Percentiles rank a stretch among this genome's conserved stretches.
Evolutionary conservation across 2,329 filamentous ascomycete species (phyloP).

Genomic region (Talaromyces funiculosus): DNA sequence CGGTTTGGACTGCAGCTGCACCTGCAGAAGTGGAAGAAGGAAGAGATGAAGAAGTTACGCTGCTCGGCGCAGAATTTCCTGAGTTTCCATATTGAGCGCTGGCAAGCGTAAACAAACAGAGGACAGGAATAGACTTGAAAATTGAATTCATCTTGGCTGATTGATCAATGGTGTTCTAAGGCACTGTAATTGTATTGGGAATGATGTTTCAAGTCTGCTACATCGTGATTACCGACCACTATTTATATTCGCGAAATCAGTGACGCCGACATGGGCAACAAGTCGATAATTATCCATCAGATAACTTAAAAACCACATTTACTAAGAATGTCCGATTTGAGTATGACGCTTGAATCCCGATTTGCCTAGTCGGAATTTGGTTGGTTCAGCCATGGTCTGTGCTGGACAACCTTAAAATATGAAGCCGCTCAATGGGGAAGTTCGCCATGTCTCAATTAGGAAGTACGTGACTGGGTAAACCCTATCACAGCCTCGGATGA

Average conservation of each 20-base stretch:
- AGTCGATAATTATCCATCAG: neutral
- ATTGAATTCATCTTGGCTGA: neutral
- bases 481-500: neutral
- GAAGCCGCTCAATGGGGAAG: neutral
- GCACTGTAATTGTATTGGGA: no score
- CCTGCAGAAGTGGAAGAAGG: slow-evolving; percentile 8
- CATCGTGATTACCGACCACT: neutral
- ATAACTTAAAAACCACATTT: neutral
- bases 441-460: neutral
- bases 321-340: neutral
- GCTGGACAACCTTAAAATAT: neutral
- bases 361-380: neutral
- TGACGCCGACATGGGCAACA: neutral
- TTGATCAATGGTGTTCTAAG: neutral
- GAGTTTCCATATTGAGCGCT: neutral
- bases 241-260: neutral
- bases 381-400: neutral
- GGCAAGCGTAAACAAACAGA: neutral
- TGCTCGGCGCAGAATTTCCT: neutral
- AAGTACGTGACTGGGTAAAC: neutral
- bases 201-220: neutral
- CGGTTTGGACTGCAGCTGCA: slow-evolving; percentile 25
- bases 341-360: neutral
- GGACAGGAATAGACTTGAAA: neutral
- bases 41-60: neutral